phyloP scores from a whole-genome alignment of 164 flowering plant species.

The Vitis riparia region DNA sequence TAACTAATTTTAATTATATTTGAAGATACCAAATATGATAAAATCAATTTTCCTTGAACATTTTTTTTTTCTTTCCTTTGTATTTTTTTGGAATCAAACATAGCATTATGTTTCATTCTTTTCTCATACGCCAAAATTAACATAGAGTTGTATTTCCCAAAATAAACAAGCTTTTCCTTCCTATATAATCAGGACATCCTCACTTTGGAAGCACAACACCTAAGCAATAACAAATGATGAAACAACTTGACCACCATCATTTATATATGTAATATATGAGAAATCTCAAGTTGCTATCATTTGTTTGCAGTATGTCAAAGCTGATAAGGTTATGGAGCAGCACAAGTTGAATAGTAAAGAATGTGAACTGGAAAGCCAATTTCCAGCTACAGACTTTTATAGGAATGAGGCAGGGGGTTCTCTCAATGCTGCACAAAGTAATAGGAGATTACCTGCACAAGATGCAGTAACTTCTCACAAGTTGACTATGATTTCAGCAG shows the following conservation, averaged over 20 bases:
- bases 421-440: slow-evolving; percentile 8
- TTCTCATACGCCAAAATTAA: too few relatives aligned
- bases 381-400: slow-evolving; percentile 7
- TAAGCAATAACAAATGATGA: neutral
- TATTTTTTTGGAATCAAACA: too few relatives aligned
- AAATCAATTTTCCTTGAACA: too few relatives aligned
- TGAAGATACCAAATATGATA: too few relatives aligned
- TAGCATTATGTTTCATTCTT: too few relatives aligned
- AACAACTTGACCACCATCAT: neutral
- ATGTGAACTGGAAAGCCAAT: slow-evolving; percentile 14
- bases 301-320: slow-evolving; percentile 51
- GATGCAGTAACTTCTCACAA: slow-evolving; percentile 1
- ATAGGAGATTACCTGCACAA: slow-evolving; percentile 4
- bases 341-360: slow-evolving; percentile 10
- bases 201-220: too few relatives aligned
- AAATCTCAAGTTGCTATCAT: slow-evolving; percentile 6
- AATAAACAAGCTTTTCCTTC: too few relatives aligned
- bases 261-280: neutral
- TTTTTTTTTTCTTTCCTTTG: too few relatives aligned
- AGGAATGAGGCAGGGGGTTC: slow-evolving; percentile 16
- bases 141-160: too few relatives aligned
- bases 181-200: too few relatives aligned
- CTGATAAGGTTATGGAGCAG: slow-evolving; percentile 22
- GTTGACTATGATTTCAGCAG: slow-evolving; percentile 6
- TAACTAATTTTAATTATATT: too few relatives aligned